A percentile compares a stretch with the other conserved stretches of the same genome.
phyloP scores from a whole-genome alignment of 306 rosid species.

The Dicorynia guianensis region DNA sequence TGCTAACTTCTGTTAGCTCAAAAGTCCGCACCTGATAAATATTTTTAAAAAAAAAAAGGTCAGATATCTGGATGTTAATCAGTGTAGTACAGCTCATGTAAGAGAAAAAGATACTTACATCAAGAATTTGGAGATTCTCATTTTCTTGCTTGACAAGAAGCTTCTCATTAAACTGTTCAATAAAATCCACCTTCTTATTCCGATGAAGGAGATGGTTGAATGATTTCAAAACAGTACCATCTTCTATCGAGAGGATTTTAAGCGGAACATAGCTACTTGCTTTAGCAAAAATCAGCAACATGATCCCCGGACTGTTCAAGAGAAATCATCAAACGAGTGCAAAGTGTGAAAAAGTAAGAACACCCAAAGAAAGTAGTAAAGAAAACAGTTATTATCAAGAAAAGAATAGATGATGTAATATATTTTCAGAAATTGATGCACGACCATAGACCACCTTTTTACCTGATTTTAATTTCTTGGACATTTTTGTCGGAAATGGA shows the following conservation, averaged over 20 bases:
- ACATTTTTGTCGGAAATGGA: constrained; percentile 96
- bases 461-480: constrained; percentile 99
- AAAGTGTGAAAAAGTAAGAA: constrained; percentile 32
- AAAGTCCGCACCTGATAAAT: constrained; percentile 82
- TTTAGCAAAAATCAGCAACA: constrained; percentile 88
- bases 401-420: constrained; percentile 22
- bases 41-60: constrained; percentile 13
- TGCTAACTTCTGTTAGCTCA: constrained; percentile 90
- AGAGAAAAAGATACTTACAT: constrained; percentile 62
- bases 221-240: constrained; percentile 97
- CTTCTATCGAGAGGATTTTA: constrained; percentile 97
- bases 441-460: constrained; percentile 25
- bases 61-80: constrained; percentile 40
- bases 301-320: constrained; percentile 88
- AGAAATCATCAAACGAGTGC: constrained; percentile 37
- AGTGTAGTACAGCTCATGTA: constrained; percentile 7
- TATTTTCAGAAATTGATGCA: constrained; percentile 25
- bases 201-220: constrained; percentile 96
- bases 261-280: constrained; percentile 92
- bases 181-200: constrained; percentile 98
- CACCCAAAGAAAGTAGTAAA: constrained; percentile 4
- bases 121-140: constrained; percentile 97
- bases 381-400: constrained; percentile 9
- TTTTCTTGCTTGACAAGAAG: constrained; percentile 99
- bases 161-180: constrained; percentile 98